A percentile compares a stretch with the other conserved stretches of the same genome.
Evolutionary conservation across 495 filamentous ascomycete genomes (phyloP).

Genomic region (Penicillium ucsense): DNA sequence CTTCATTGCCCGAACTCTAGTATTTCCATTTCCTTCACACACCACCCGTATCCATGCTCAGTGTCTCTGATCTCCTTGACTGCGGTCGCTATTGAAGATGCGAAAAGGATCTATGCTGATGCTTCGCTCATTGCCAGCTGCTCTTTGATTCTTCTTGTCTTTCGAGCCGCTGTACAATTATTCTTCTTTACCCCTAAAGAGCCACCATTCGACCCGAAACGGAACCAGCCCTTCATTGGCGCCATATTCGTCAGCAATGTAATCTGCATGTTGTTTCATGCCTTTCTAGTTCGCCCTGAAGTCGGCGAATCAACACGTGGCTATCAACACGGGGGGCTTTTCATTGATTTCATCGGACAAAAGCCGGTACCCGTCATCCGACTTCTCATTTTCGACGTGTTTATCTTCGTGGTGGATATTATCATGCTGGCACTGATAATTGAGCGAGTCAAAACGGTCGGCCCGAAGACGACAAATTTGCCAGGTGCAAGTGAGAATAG

Average conservation of each 20-base stretch:
- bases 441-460: conserved; percentile 50
- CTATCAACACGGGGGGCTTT: conserved; percentile 75
- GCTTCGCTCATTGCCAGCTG: conserved; percentile 35
- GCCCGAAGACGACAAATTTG: conserved; percentile 5
- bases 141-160: conserved; percentile 60
- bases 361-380: conserved; percentile 57
- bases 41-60: no score
- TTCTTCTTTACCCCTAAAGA: conserved; percentile 75
- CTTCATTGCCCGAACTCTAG: not conserved
- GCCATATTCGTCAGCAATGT: conserved; percentile 62
- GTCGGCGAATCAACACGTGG: conserved; percentile 68
- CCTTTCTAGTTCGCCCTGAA: conserved; percentile 48
- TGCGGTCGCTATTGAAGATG: no score
- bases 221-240: conserved; percentile 55
- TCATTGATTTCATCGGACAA: conserved; percentile 85
- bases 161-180: conserved; percentile 63
- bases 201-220: conserved; percentile 50
- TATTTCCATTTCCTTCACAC: not conserved
- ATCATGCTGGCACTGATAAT: conserved; percentile 65
- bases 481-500: not conserved
- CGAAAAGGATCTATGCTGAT: not conserved
- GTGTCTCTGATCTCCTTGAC: no score
- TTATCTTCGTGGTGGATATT: conserved; percentile 59
- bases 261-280: conserved; percentile 64
- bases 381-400: conserved; percentile 53